A percentile compares a stretch with the other conserved stretches of the same genome.
phyloP scores from a whole-genome alignment of 768 basidiomycete species.

The Tulasnella sp. region DNA sequence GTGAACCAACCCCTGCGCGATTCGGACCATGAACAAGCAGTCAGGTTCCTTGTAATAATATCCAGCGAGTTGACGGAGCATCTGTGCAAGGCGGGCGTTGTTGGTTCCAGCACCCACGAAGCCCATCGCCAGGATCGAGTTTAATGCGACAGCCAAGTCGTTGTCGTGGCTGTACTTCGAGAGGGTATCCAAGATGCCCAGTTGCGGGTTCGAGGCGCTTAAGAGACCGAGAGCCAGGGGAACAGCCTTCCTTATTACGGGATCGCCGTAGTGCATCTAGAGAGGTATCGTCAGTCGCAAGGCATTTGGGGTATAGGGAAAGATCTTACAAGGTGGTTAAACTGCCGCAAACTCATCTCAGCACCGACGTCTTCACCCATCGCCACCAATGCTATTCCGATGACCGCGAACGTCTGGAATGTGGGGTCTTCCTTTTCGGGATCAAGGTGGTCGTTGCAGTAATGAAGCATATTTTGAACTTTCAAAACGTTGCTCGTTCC shows the following conservation, averaged over 20 bases:
- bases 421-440: conserved; percentile 61
- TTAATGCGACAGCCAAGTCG: conserved; percentile 92
- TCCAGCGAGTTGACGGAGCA: conserved; percentile 94
- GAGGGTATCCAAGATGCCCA: conserved; percentile 90
- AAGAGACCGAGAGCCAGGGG: conserved; percentile 94
- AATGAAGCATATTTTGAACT: conserved; percentile 85
- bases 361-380: conserved; percentile 99
- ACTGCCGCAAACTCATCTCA: conserved; percentile 95
- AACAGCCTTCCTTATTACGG: conserved; percentile 83
- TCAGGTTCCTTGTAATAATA: conserved; percentile 98
- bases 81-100: conserved; percentile 94
- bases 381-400: conserved; percentile 89
- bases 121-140: conserved; percentile 98
- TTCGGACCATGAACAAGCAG: conserved; percentile 91
- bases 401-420: conserved; percentile 87
- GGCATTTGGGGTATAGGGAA: conserved; percentile 29
- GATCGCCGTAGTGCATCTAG: conserved; percentile 98
- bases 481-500: conserved; percentile 94
- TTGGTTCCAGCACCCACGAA: conserved; percentile 98
- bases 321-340: conserved; percentile 83
- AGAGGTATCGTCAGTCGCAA: not conserved
- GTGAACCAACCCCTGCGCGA: conserved; percentile 95
- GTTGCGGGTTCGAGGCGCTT: conserved; percentile 92
- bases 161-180: conserved; percentile 99
- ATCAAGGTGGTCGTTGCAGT: conserved; percentile 88